Percentiles rank a stretch among this genome's conserved stretches.
Conservation (phyloP, 192 early-diverging fungal genomes). For the Coemansia furcata region DNA sequence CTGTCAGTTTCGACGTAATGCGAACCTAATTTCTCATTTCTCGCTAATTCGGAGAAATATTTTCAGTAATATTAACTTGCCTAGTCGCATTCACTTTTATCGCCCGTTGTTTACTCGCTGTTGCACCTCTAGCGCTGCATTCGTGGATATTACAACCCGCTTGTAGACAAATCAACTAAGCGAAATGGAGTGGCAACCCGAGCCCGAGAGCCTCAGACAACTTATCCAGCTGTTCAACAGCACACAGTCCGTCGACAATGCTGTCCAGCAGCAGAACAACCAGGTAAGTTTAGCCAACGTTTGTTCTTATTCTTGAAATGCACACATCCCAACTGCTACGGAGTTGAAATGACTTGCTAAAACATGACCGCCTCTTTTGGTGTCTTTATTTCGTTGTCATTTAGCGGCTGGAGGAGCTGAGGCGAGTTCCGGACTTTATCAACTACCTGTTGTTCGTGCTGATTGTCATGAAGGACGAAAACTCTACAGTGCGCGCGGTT, state of each 20-base stretch:
- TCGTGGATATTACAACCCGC: neutral
- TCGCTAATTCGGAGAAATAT: neutral
- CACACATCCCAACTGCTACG: neutral
- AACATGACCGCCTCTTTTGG: neutral
- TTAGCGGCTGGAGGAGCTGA: constrained; percentile 74
- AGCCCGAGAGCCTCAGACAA: constrained; percentile 73
- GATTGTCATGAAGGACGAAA: constrained; percentile 66
- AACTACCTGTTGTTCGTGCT: constrained; percentile 89
- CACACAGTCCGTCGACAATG: constrained; percentile 68
- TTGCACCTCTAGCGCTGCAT: neutral
- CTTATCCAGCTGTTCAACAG: constrained; percentile 73
- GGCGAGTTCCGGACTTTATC: constrained; percentile 81
- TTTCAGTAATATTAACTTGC: neutral
- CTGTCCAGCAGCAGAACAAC: constrained; percentile 67
- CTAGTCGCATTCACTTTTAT: neutral
- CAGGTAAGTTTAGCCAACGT: constrained; percentile 57
- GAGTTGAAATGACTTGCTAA: neutral
- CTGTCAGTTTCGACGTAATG: neutral
- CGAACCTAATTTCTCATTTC: neutral
- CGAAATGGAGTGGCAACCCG: constrained; percentile 70
- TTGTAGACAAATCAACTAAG: constrained; percentile 3
- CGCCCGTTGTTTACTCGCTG: neutral
- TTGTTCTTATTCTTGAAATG: constrained; percentile 3
- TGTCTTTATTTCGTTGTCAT: constrained; percentile 3
- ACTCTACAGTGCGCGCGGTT: constrained; percentile 68